Evolutionary conservation across 495 filamentous ascomycete species (phyloP).

Genomic region (Entonaema liquescens): DNA sequence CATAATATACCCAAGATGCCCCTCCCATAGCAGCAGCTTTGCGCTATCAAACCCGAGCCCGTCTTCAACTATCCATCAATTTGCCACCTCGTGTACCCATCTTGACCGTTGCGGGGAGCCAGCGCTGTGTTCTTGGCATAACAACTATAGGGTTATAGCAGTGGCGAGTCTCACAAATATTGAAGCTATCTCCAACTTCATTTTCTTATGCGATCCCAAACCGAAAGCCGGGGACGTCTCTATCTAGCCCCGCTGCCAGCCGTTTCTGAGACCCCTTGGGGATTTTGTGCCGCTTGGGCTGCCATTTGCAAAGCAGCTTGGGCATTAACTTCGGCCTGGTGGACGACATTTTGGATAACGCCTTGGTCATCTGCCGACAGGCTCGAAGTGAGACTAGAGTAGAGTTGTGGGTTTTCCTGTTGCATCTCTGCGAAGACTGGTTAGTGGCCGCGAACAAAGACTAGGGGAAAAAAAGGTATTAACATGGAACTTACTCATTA

Average conservation of each 20-base stretch:
- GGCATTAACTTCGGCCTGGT: slow-evolving; percentile 73
- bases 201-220: not conserved
- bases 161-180: slow-evolving; percentile 1
- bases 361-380: slow-evolving; percentile 83
- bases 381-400: slow-evolving; percentile 78
- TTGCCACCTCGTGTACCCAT: slow-evolving; percentile 5
- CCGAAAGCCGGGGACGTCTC: not conserved
- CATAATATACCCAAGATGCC: slow-evolving; percentile 24
- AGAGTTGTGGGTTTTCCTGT: slow-evolving; percentile 89
- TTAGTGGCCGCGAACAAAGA: slow-evolving; percentile 32
- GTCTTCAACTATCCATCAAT: slow-evolving; percentile 17
- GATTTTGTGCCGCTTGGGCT: slow-evolving; percentile 38
- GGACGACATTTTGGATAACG: slow-evolving; percentile 79
- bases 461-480: not conserved
- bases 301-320: slow-evolving; percentile 47
- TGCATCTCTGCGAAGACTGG: slow-evolving; percentile 73
- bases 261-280: slow-evolving; percentile 30
- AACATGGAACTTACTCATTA: slow-evolving; percentile 74
- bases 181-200: not conserved
- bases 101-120: slow-evolving; percentile 15
- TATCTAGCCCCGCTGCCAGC: slow-evolving; percentile 47
- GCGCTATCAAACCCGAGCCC: slow-evolving; percentile 1
- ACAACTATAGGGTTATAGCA: not conserved
- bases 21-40: slow-evolving; percentile 3
- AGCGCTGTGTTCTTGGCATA: slow-evolving; percentile 7